Evolutionary conservation across 805 yeast species (phyloP).

Genomic region (Saturnispora bothae): DNA sequence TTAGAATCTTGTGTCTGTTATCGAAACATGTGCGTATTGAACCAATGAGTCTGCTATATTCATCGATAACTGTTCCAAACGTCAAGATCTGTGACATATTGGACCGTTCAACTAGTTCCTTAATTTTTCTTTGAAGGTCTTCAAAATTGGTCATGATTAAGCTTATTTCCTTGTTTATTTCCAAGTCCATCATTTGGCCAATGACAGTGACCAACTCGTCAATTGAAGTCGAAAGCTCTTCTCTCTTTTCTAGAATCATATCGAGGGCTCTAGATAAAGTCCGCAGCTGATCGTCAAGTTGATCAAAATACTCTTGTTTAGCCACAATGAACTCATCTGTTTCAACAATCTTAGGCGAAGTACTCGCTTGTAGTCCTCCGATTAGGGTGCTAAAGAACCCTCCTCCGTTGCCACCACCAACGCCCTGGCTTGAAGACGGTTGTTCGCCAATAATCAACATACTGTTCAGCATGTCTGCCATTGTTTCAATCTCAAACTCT

Average conservation of each 20-base stretch:
- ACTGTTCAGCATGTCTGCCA: conserved; percentile 21
- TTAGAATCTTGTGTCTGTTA: conserved; percentile 53
- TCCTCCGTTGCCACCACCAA: conserved; percentile 29
- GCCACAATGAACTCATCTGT: conserved; percentile 69
- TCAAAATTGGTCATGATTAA: conserved; percentile 62
- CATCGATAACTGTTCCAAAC: conserved; percentile 78
- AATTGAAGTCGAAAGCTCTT: conserved; percentile 57
- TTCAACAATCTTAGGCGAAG: conserved; percentile 51
- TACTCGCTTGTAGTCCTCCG: conserved; percentile 36
- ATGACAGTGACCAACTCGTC: conserved; percentile 50
- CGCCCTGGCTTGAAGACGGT: background rate
- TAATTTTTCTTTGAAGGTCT: conserved; percentile 57
- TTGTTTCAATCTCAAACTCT: conserved; percentile 19
- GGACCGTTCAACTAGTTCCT: conserved; percentile 65
- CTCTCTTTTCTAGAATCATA: conserved; percentile 60
- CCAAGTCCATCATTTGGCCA: conserved; percentile 59
- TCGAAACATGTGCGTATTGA: conserved; percentile 66
- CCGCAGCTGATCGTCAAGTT: conserved; percentile 62
- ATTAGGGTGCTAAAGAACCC: conserved; percentile 64
- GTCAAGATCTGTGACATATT: conserved; percentile 80
- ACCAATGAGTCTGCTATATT: conserved; percentile 66
- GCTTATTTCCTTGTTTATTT: conserved; percentile 56
- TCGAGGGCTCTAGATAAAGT: conserved; percentile 64
- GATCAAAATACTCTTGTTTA: conserved; percentile 57
- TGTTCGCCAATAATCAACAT: conserved; percentile 17